phyloP scores from a whole-genome alignment of 2,329 filamentous ascomycete genomes.

The Trichoderma cornu-damae region DNA sequence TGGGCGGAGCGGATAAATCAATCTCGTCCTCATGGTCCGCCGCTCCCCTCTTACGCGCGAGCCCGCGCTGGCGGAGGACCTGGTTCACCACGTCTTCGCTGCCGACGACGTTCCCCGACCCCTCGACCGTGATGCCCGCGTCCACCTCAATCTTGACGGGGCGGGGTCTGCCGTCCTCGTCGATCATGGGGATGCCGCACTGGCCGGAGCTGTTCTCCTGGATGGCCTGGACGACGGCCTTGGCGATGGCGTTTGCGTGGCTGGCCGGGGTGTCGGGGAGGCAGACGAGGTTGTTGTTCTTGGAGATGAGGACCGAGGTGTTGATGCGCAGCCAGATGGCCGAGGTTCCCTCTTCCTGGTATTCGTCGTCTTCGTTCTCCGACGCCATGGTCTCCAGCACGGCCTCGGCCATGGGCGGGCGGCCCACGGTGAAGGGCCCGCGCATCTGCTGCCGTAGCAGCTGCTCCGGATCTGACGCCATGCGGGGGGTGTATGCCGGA shows the following conservation, averaged over 20 bases:
- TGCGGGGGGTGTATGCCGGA: constrained; percentile 30
- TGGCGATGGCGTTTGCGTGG: constrained; percentile 40
- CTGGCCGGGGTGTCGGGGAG: constrained; percentile 36
- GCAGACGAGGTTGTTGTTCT: constrained; percentile 46
- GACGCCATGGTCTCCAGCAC: constrained; percentile 4
- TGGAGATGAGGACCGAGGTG: constrained; percentile 42
- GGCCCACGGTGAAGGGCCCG: constrained; percentile 14
- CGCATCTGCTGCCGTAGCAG: constrained; percentile 20
- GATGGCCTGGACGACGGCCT: constrained; percentile 42
- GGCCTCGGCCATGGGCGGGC: constrained; percentile 9
- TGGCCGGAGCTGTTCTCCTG: constrained; percentile 37
- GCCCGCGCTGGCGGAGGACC: constrained; percentile 25
- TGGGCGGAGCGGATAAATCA: constrained; percentile 17
- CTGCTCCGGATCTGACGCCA: constrained; percentile 17
- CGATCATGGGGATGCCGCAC: constrained; percentile 43
- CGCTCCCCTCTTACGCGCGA: constrained; percentile 23
- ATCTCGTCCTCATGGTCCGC: constrained; percentile 20
- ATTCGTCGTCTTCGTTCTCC: constrained; percentile 21
- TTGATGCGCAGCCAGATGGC: constrained; percentile 46
- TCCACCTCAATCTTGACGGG: constrained; percentile 41
- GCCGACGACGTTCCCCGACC: constrained; percentile 42
- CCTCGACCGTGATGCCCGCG: constrained; percentile 42
- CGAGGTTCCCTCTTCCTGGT: constrained; percentile 27
- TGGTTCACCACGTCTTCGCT: constrained; percentile 29
- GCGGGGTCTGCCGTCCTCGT: constrained; percentile 40